Evolutionary conservation across 2,329 filamentous ascomycete genomes (phyloP).

Genomic region (Botryotinia convoluta): DNA sequence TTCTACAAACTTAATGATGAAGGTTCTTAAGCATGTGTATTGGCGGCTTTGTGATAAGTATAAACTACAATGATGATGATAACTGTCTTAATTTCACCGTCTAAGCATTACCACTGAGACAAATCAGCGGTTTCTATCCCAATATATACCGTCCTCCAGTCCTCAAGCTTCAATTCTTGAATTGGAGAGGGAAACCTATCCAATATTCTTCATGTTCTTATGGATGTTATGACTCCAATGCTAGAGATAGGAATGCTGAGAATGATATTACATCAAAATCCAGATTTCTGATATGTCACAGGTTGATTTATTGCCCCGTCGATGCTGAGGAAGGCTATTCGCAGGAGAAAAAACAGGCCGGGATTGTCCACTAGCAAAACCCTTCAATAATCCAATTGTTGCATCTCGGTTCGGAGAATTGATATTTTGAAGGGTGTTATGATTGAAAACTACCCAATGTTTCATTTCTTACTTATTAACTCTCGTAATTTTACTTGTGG

Average conservation of each 20-base stretch:
- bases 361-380: no score
- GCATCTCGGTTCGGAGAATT: no score
- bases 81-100: background rate
- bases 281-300: fast-evolving
- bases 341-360: no score
- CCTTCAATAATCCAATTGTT: no score
- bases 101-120: no score
- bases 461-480: no score
- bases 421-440: fast-evolving
- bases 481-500: no score
- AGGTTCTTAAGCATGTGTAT: background rate
- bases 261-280: background rate
- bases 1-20: background rate
- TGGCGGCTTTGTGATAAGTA: background rate
- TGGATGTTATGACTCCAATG: background rate
- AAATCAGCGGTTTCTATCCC: background rate
- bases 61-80: background rate
- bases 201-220: background rate
- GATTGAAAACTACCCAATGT: no score
- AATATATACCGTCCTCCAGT: no score
- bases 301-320: background rate
- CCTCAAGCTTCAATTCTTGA: background rate
- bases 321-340: background rate
- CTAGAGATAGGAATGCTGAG: background rate
- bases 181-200: background rate